Base-by-base conservation (phyloP, 495 filamentous ascomycete genomes). In the Aspergillus incahuasiensis region DNA sequence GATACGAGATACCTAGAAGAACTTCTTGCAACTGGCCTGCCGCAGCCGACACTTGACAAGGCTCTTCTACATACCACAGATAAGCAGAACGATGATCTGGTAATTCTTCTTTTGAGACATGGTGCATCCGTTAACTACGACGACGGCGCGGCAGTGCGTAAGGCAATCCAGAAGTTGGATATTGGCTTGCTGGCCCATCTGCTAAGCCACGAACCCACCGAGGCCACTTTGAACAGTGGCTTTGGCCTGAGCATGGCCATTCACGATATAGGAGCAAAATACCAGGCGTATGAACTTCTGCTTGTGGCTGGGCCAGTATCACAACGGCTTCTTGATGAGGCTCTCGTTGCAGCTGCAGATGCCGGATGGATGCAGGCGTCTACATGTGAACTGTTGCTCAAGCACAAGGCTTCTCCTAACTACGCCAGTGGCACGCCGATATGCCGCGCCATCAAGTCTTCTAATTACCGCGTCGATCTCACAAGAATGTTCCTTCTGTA, bases 121-220 rank as follows among this genome's bases (percentile, higher is more conserved):
- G 46, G 20, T 13, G 46, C 54, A n/a, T 56, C 54, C 16, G 30
- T 56, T 22, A 56, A 56, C 11, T 56, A 50, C 20, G 34, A 56
- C 28, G 46, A 56, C 21, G 54, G 54, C 9, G 38, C 38, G 1
- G 22, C 46, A 16, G 25, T 56, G n/a, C 54, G 46, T 16, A 50
- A 56, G 15, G 54, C 46, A 1, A 42, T 56, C 28, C 42, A 38
- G 4, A 24, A 47, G 11, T 19, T 44, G 38, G 54, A 56, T 25
- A 12, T 56, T 20, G 13, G 25, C 0, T 18, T 56, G 24, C 46
- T 56, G 18, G 38, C 39, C 12, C 46, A 44, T 18, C 54, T 56
- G 0, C 46, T 56, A 6, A 16, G 49, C 13, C 46, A 56, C 40
- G 39, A 45, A 1, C 54, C 54, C 0, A 56, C 6, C n/a, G 22